Evolutionary conservation across 1,284 basidiomycete species (phyloP).

Genomic region (Moesziomyces parantarcticus): DNA sequence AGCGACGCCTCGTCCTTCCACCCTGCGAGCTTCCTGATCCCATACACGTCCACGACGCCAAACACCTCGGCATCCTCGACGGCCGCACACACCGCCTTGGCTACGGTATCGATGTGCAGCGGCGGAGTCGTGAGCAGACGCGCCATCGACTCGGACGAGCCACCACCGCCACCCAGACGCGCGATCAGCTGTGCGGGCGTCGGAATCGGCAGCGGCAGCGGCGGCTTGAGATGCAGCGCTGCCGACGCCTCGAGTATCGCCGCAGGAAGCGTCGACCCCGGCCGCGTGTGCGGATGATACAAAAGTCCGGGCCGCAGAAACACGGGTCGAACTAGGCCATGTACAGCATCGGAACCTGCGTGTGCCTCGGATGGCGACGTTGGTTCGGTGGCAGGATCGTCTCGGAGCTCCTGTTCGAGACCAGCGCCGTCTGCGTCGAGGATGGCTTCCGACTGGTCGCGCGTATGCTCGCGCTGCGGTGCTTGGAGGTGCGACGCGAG

Average conservation of each 20-base stretch:
- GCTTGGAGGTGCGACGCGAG: conserved; percentile 74
- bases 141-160: conserved; percentile 74
- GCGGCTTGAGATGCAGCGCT: conserved; percentile 47
- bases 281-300: conserved; percentile 92
- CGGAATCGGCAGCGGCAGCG: conserved; percentile 73
- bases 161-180: conserved; percentile 16
- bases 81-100: conserved; percentile 77
- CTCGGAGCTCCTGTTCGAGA: conserved; percentile 28
- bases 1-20: conserved; percentile 49
- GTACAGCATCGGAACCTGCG: not conserved
- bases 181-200: conserved; percentile 69
- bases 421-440: conserved; percentile 51
- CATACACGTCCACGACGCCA: conserved; percentile 48
- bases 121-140: conserved; percentile 83
- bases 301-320: conserved; percentile 77
- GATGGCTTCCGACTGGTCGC: conserved; percentile 9
- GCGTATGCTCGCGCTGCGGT: conserved; percentile 74
- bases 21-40: conserved; percentile 55
- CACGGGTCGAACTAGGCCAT: conserved; percentile 30
- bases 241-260: conserved; percentile 78
- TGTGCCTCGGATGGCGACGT: not conserved
- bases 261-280: conserved; percentile 85
- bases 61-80: conserved; percentile 68
- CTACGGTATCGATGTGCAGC: conserved; percentile 95
- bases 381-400: conserved; percentile 10